Conservation (phyloP, 768 basidiomycete species). For the Clitopilus passeckerianus region DNA sequence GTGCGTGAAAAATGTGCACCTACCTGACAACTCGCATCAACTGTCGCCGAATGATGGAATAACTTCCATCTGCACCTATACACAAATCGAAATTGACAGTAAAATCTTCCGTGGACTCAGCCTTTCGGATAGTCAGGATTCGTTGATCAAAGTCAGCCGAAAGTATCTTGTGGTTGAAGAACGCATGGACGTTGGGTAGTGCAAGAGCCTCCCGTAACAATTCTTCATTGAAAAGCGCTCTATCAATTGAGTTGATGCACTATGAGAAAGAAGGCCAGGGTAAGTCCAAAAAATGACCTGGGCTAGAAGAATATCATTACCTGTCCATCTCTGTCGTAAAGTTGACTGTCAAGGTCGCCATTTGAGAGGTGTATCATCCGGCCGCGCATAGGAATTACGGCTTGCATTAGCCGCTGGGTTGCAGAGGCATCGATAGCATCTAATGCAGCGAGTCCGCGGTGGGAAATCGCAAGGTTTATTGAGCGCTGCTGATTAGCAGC, state of each 20-base stretch:
- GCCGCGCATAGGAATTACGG: slow-evolving; percentile 90
- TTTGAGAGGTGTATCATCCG: slow-evolving; percentile 87
- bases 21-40: slow-evolving; percentile 94
- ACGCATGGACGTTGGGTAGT: slow-evolving; percentile 56
- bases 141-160: slow-evolving; percentile 71
- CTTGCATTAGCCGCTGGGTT: slow-evolving; percentile 65
- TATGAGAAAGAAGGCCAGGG: slow-evolving; percentile 30
- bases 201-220: slow-evolving; percentile 74
- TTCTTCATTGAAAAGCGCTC: slow-evolving; percentile 80
- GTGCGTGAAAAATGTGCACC: slow-evolving; percentile 15
- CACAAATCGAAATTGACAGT: slow-evolving; percentile 68
- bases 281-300: slow-evolving; percentile 7
- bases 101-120: slow-evolving; percentile 33
- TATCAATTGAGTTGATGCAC: slow-evolving; percentile 94
- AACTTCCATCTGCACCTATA: slow-evolving; percentile 92
- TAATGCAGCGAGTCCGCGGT: slow-evolving; percentile 87
- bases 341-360: slow-evolving; percentile 75
- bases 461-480: slow-evolving; percentile 94
- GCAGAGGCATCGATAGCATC: slow-evolving; percentile 70
- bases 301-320: slow-evolving; percentile 32
- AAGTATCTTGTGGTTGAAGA: slow-evolving; percentile 80
- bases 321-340: slow-evolving; percentile 86
- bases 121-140: slow-evolving; percentile 48
- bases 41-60: slow-evolving; percentile 86
- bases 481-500: slow-evolving; percentile 71